Percentiles rank a stretch among this genome's conserved stretches.
phyloP scores from a whole-genome alignment of 805 yeast species.

The Jamesozyma spencerorum region DNA sequence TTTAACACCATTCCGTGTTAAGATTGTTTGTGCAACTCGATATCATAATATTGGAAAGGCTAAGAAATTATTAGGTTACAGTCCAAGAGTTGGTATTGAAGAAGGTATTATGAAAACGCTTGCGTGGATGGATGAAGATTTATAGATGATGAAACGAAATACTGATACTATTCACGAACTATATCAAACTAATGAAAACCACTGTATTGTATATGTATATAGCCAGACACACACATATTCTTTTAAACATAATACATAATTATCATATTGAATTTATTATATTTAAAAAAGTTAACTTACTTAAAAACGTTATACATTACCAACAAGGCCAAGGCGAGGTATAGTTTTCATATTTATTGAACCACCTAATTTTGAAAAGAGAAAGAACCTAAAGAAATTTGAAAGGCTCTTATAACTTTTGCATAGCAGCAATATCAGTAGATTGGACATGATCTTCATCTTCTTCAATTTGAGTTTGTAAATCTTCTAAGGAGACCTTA shows the following conservation, averaged over 20 bases:
- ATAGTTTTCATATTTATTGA: no score
- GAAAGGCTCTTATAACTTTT: constrained; percentile 60
- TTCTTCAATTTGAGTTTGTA: constrained; percentile 66
- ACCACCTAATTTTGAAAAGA: no score
- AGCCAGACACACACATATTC: no score
- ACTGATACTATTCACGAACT: no score
- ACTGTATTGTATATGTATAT: no score
- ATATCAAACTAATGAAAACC: no score
- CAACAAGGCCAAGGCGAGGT: no score
- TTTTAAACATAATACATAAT: no score
- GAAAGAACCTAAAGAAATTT: neutral
- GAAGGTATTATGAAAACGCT: constrained; percentile 72
- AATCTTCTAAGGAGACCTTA: constrained; percentile 85
- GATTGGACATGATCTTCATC: constrained; percentile 99
- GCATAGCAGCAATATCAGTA: constrained; percentile 97
- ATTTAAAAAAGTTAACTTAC: no score
- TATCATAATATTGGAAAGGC: constrained; percentile 91
- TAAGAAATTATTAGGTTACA: constrained; percentile 62
- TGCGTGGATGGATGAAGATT: constrained; percentile 76
- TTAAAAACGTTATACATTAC: no score
- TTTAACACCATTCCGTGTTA: constrained; percentile 91
- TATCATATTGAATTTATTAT: no score
- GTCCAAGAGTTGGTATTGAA: constrained; percentile 69
- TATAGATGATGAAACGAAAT: constrained; percentile 4
- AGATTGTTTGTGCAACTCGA: constrained; percentile 83